These are phyloP conservation scores for Coniella vitis DNA, from an alignment of 2,329 filamentous ascomycete genomes.

Conservation along the genomic window DNA sequence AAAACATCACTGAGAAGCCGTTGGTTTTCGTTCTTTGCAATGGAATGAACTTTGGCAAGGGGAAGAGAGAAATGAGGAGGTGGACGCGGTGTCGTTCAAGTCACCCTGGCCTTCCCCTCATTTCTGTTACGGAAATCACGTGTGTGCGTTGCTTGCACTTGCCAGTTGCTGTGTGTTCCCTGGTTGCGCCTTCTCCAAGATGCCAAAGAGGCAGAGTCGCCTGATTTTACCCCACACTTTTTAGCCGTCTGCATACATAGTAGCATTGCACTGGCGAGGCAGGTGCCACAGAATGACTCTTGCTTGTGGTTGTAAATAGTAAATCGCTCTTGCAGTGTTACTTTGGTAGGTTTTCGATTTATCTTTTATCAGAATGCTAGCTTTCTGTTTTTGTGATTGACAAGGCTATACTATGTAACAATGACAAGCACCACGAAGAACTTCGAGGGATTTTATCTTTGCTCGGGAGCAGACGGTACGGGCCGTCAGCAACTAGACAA, in stretches of 20 bases:
- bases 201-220: conserved; percentile 3
- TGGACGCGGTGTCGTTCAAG: conserved; percentile 10
- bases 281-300: not conserved
- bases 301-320: not conserved
- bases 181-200: not conserved
- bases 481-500: too few relatives aligned
- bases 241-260: not conserved
- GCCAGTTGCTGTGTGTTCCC: not conserved
- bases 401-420: too few relatives aligned
- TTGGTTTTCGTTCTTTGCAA: not conserved
- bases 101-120: conserved; percentile 9
- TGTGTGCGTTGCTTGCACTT: conserved; percentile 4
- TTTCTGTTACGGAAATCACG: conserved; percentile 9
- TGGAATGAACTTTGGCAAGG: not conserved
- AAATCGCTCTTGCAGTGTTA: not conserved
- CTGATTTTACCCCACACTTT: conserved; percentile 15
- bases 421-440: too few relatives aligned
- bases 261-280: conserved; percentile 2
- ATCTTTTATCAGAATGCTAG: too few relatives aligned
- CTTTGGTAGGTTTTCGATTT: too few relatives aligned
- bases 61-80: conserved; percentile 1
- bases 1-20: not conserved
- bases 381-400: too few relatives aligned
- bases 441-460: too few relatives aligned
- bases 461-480: too few relatives aligned